phyloP scores from a whole-genome alignment of 1,284 basidiomycete species.

The Ustilago hordei region DNA sequence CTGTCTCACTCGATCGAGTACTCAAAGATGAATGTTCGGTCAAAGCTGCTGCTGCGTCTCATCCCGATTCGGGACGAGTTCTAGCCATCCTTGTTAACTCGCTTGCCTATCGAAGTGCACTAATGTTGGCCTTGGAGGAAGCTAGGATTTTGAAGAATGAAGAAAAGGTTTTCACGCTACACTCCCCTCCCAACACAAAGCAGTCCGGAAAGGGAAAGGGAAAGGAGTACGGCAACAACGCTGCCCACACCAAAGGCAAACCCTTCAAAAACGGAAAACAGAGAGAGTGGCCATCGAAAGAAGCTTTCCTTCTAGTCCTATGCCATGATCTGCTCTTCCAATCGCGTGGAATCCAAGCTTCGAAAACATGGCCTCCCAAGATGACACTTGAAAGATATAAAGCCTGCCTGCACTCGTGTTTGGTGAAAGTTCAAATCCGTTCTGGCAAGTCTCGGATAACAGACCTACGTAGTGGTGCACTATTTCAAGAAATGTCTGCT shows the following conservation, averaged over 20 bases:
- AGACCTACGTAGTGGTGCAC: constrained; percentile 59
- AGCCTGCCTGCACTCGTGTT: constrained; percentile 85
- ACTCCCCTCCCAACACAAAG: not conserved
- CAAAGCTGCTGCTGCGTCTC: constrained; percentile 50
- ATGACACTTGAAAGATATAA: constrained; percentile 76
- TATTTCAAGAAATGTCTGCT: constrained; percentile 44
- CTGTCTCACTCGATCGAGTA: constrained; percentile 53
- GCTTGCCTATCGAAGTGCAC: constrained; percentile 49
- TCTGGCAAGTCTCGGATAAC: constrained; percentile 46
- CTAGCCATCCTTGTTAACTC: constrained; percentile 61
- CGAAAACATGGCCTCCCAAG: constrained; percentile 61
- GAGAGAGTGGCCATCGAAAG: constrained; percentile 24
- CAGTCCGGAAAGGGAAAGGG: constrained; percentile 8
- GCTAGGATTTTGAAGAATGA: constrained; percentile 43
- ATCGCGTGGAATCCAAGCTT: constrained; percentile 57
- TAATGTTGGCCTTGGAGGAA: constrained; percentile 40
- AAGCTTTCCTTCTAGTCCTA: constrained; percentile 60
- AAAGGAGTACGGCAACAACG: not conserved
- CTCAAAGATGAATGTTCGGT: constrained; percentile 56
- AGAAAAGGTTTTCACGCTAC: constrained; percentile 33
- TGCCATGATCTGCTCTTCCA: constrained; percentile 63
- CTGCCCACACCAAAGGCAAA: not conserved
- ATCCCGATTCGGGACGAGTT: constrained; percentile 55
- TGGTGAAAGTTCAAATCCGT: constrained; percentile 82
- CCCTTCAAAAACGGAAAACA: not conserved